Evolutionary conservation across 306 rosid genomes (phyloP), one percentile per base, ranked within the genome.

Genomic region (Cucumis cinereus): DNA sequence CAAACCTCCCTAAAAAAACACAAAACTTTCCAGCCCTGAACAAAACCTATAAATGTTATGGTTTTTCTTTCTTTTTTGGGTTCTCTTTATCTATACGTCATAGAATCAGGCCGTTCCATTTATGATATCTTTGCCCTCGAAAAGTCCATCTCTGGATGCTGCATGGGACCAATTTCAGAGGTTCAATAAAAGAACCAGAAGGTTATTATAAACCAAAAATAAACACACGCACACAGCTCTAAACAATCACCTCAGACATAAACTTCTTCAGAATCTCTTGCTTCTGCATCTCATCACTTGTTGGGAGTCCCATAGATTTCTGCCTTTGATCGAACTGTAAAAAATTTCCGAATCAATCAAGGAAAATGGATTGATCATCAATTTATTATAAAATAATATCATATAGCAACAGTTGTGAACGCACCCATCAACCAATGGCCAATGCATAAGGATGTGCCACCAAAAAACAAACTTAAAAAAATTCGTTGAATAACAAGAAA

Each of bases 111-210:
- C 53, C 20, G n/a, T 24, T 38, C 20, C 84, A 50, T 54, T 73
- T 81, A 91, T 73, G 90, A 58, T 14, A 89, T 26, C 82, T 93
- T 93, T 28, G 97, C 96, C 73, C 83, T 77, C 0, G 98, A 88
- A 75, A 93, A 93, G 83, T 93, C 97, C 97, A 93, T 87, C 86
- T 93, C 97, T 28, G 98, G 98, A 88, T 91, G 98, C 98, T 93
- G 96, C 88, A 84, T 68, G 1, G 77, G 6, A 77, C 28, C 50
- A 63, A n/a, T 16, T 38, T 50, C 8, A 67, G 49, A 17, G 19
- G n/a, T 50, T 33, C 14, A 71, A 77, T 23, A 60, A 30, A 15
- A 64, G 35, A 45, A 58, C 13, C 23, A 35, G 36, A 0, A 20
- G 2, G 69, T 1, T 4, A 50, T 28, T 19, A 72, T 54, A 49